These are phyloP conservation scores for Gaertneriomyces sp. DNA, from an alignment of 192 early-diverging fungal genomes.

Conservation along the genomic window DNA sequence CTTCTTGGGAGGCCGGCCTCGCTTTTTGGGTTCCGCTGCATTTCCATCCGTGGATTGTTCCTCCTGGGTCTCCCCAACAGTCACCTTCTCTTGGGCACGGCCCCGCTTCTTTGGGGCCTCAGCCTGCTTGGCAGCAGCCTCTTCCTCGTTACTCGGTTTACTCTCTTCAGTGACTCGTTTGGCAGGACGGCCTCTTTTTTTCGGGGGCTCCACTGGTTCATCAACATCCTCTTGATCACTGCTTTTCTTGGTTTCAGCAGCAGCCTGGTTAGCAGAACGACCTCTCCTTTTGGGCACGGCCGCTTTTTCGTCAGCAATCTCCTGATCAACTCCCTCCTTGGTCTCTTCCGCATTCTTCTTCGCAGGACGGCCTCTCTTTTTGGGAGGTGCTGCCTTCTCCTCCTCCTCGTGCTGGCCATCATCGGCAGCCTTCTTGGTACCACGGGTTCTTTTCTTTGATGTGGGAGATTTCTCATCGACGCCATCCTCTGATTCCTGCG, in stretches of 20 bases:
- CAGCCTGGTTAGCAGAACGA: not conserved
- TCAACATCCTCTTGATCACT: not conserved
- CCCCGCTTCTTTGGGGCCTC: not conserved
- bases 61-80: too few relatives aligned
- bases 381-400: not conserved
- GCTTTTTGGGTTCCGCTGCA: not conserved
- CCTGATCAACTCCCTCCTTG: not conserved
- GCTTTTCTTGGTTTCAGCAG: not conserved
- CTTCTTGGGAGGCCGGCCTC: not conserved
- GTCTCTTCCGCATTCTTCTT: not conserved
- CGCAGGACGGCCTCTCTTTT: not conserved
- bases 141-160: too few relatives aligned
- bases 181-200: not conserved
- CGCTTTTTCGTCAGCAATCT: not conserved
- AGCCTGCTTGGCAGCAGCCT: not conserved
- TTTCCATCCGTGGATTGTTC: not conserved
- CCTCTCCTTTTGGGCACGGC: not conserved
- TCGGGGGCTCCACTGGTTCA: not conserved
- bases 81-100: too few relatives aligned
- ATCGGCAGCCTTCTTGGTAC: constrained; percentile 3
- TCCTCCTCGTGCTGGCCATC: not conserved
- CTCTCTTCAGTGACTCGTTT: not conserved
- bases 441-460: constrained; percentile 4
- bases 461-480: not conserved
- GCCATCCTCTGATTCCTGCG: not conserved